phyloP scores from a whole-genome alignment of 441 rosid genomes.

The Gossypium lobatum region DNA sequence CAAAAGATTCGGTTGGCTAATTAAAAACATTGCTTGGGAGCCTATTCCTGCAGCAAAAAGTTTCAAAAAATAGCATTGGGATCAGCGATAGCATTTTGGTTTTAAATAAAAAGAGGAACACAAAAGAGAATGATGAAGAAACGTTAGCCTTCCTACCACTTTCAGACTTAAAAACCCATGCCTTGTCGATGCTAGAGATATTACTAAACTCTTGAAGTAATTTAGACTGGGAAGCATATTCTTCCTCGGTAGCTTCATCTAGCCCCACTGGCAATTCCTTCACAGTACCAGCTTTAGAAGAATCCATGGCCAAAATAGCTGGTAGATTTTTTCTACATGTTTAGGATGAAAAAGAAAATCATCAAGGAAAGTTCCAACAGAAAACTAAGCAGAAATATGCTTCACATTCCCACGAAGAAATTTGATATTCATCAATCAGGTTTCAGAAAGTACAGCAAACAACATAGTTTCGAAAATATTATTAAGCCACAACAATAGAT shows the following conservation, averaged over 20 bases:
- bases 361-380: neutral
- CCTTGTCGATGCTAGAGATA: conserved; percentile 68
- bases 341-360: conserved; percentile 15
- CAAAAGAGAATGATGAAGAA: neutral
- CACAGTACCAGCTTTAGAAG: conserved; percentile 30
- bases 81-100: neutral
- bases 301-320: conserved; percentile 45
- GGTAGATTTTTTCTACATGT: conserved; percentile 29
- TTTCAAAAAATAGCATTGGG: neutral
- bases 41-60: conserved; percentile 37
- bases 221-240: conserved; percentile 58
- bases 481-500: neutral
- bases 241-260: conserved; percentile 54
- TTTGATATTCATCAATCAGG: neutral
- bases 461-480: neutral
- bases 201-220: conserved; percentile 60
- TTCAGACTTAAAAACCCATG: conserved; percentile 62
- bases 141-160: conserved; percentile 36
- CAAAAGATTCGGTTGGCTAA: conserved; percentile 76
- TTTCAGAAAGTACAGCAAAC: neutral
- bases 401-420: neutral
- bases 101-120: neutral
- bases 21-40: conserved; percentile 61
- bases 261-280: conserved; percentile 45
- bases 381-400: neutral